phyloP scores from a whole-genome alignment of 495 filamentous ascomycete species.

The Penicillium odoratum region DNA sequence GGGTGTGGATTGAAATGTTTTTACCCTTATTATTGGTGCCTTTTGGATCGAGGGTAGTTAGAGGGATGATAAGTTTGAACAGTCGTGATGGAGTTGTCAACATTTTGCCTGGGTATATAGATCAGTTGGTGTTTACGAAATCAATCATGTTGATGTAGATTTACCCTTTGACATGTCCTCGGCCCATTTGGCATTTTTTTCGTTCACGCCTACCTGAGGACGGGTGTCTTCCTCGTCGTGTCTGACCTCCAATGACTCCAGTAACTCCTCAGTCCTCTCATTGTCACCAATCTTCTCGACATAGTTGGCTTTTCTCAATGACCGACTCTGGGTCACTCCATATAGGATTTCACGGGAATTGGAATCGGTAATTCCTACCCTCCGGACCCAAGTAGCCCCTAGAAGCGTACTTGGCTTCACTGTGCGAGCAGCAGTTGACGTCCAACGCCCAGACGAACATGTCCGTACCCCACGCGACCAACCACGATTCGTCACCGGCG shows the following conservation, averaged over 20 bases:
- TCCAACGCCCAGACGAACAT: background rate
- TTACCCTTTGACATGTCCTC: conserved; percentile 65
- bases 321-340: conserved; percentile 15
- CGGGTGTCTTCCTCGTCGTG: conserved; percentile 13
- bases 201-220: conserved; percentile 15
- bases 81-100: conserved; percentile 87
- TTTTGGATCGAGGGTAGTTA: conserved; percentile 61
- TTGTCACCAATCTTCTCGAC: conserved; percentile 19
- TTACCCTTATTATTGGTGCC: conserved; percentile 48
- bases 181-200: conserved; percentile 40
- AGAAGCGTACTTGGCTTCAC: background rate
- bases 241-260: conserved; percentile 19
- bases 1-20: conserved; percentile 17
- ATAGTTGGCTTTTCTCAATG: conserved; percentile 23
- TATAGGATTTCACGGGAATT: background rate
- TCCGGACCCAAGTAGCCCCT: background rate
- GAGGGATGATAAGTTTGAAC: conserved; percentile 83
- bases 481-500: conserved; percentile 3
- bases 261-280: conserved; percentile 23
- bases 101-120: conserved; percentile 66
- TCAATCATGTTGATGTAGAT: background rate
- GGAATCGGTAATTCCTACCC: background rate
- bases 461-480: conserved; percentile 3
- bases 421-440: background rate
- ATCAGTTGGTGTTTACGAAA: background rate